Evolutionary conservation across 2,329 filamentous ascomycete genomes (phyloP), one percentile per base, ranked within the genome.

Genomic region (Penicillium griseofulvum): DNA sequence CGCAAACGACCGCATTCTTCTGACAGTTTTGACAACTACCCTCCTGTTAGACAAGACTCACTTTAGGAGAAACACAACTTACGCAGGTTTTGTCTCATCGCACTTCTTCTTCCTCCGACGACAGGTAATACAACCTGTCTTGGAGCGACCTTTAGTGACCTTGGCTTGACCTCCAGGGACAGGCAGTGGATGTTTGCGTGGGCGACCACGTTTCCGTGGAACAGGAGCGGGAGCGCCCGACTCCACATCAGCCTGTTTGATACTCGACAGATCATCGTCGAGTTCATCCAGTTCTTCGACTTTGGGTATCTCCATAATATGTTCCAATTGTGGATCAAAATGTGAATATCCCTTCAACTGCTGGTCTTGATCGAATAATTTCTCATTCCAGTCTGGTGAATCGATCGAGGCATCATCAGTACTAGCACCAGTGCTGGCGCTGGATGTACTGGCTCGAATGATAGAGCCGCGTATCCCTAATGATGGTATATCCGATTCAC

Each of bases 1-100:
- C 91, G 69, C 91, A 96, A 12, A 92, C 85, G 12, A 96, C 90
- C 9, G 91, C 90, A 71, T 96, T 96, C 80, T 96, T 96, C 75
- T 94, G 88, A 68, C 91, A 96, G 66, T 95, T 95, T 73, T 90
- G 81, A 54, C 60, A 71, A 34, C 69, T 72, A 26, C 45, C 44
- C 47, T n/a, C 36, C 48, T 38, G 37, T 50, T 41, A 59, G 55
- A 49, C 37, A 34, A 45, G 16, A 59, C 42, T 34, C 33, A 38
- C 16, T 28, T 28, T n/a, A 22, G 42, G 28, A 38, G 46, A 11
- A 29, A 26, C 8, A 29, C 5, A 36, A 65, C 58, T 46, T 77
- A 68, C 74, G 74, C 53, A 68, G 79, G 65, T 68, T 74, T 74
- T 14, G 68, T 70, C 62, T 78, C 75, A 55, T 77, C 75, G 64